These are phyloP conservation scores for Linnemannia elongata DNA, from an alignment of 192 early-diverging fungal genomes.

Conservation along the genomic window DNA sequence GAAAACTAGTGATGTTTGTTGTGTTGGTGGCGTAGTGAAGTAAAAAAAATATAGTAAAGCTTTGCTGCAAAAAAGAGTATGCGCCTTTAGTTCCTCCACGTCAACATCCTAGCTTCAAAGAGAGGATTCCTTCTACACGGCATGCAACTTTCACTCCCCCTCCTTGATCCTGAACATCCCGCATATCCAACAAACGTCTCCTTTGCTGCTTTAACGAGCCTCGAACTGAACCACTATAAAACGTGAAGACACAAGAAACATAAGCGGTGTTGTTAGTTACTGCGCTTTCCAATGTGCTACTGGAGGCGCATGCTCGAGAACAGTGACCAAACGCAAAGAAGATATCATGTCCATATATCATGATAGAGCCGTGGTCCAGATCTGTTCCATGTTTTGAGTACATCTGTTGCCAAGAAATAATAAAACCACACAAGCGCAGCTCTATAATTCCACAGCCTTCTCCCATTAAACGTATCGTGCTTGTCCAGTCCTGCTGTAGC, in stretches of 20 bases:
- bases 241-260: background rate
- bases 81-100: background rate
- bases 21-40: background rate
- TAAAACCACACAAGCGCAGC: background rate
- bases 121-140: background rate
- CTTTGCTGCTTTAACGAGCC: constrained; percentile 77
- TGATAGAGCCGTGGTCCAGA: background rate
- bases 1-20: background rate
- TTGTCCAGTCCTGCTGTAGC: background rate
- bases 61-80: background rate
- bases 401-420: background rate
- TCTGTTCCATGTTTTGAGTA: background rate
- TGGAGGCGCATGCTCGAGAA: background rate
- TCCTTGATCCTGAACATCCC: background rate
- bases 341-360: background rate
- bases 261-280: background rate
- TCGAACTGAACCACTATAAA: constrained; percentile 95
- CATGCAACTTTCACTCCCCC: background rate
- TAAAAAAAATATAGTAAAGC: background rate
- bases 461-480: background rate
- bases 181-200: background rate
- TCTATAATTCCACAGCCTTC: background rate
- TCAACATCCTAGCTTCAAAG: background rate
- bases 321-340: background rate
- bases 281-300: background rate